Base-by-base conservation (phyloP, 768 basidiomycete species). In the Leccinum pellstonianum region DNA sequence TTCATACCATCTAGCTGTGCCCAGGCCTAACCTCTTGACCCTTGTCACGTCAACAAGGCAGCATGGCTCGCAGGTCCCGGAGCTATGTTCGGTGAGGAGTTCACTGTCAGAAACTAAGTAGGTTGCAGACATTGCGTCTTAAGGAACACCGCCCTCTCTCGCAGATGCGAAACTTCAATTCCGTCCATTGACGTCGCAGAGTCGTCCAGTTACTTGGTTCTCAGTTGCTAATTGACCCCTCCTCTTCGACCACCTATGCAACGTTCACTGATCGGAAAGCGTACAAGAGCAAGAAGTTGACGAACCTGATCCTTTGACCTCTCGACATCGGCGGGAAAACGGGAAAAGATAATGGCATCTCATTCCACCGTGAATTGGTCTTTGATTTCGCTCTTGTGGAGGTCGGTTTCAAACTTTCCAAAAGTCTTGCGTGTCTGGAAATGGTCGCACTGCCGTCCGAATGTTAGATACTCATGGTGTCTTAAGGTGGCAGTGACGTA, bases 51-150 rank as follows among this genome's bases (percentile, higher is more conserved):
- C 76, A n/a, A 83, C 64, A 57, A 80, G 77, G 8, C 62, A 63
- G 58, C 77, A 77, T 11, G 69, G 67, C n/a, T 73, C 66, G 2
- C 72, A 47, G 46, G 77, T 66, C 3, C 63, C 72, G 35, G 80
- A 68, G 33, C 70, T 70, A 69, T 90, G 88, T 2, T 73, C 64
- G 4, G 91, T 91, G 11, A 72, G 68, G 35, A 93, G 83, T 64
- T 82, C 73, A 4, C 73, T 68, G 23, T 80, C 70, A 76, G 37
- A 53, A 31, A 35, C 35, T 10, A 12, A 15, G 23, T 27, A 3
- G 9, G 33, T 33, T 46, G 69, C 83, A 67, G 70, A 91, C 91
- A 93, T 75, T 93, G 91, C 0, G 80, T 90, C 66, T 89, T 73
- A 8, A 93, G 75, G 65, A 91, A 85, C 4, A 80, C 41, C 0